phyloP scores from a whole-genome alignment of 352 stramenopile genomes.

The Salisapilia sapeloensis region DNA sequence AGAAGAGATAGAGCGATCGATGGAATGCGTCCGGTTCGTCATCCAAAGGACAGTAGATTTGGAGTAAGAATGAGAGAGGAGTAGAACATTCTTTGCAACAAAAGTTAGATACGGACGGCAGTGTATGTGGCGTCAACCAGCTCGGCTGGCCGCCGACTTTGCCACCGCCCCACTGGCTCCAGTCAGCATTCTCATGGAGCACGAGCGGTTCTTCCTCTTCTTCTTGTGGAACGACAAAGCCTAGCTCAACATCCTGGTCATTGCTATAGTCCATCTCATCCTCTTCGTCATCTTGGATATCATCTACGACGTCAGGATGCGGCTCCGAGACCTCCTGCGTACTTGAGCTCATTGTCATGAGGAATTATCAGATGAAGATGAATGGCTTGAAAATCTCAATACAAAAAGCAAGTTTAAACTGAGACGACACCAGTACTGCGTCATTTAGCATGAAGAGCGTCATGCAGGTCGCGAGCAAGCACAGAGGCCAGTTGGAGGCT shows the following conservation, averaged over 20 bases:
- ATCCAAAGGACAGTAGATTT: conserved; percentile 89
- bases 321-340: too few relatives aligned
- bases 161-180: conserved; percentile 86
- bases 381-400: too few relatives aligned
- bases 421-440: too few relatives aligned
- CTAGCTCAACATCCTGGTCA: conserved; percentile 48
- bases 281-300: conserved; percentile 17
- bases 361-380: too few relatives aligned
- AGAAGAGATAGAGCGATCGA: conserved; percentile 87
- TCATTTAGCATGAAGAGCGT: too few relatives aligned
- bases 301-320: conserved; percentile 3
- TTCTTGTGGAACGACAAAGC: conserved; percentile 36
- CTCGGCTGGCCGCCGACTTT: conserved; percentile 77
- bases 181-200: conserved; percentile 38
- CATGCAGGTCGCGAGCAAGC: too few relatives aligned
- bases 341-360: too few relatives aligned
- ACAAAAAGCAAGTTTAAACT: too few relatives aligned
- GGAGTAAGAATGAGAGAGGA: conserved; percentile 66
- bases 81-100: conserved; percentile 22
- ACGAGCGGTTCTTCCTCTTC: conserved; percentile 6
- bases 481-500: too few relatives aligned
- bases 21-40: conserved; percentile 81
- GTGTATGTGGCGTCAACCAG: conserved; percentile 63
- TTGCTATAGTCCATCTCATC: conserved; percentile 17
- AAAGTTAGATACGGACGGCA: conserved; percentile 25